Base-by-base conservation (phyloP, 1,284 basidiomycete genomes). In the Neolentinus lepideus region DNA sequence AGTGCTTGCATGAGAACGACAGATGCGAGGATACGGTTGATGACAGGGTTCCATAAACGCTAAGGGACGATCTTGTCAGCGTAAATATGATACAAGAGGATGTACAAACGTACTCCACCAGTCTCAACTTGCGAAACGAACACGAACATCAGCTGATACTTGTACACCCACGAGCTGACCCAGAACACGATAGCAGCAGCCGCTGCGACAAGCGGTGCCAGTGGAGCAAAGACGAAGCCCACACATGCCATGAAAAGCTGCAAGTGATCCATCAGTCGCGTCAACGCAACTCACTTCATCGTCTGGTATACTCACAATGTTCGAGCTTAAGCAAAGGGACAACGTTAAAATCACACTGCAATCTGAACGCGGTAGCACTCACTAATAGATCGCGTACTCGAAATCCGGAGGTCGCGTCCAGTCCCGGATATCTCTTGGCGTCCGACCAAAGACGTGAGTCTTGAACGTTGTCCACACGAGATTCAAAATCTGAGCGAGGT, bases 391-490 rank as follows among this genome's bases (percentile, higher is more conserved):
- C 11, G 91, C 81, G 72, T 90, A 98, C 64, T 95, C 87, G 67
- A 98, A 98, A 38, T 88, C 85, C 3, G 92, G 92, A 16, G 96
- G 96, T 67, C 95, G 90, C 4, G 96, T 98, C 87, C 92, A 95
- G 64, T 98, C 94, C 54, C 94, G 82, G 57, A 98, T 93, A 65
- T 98, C 94, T 62, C 97, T 84, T 48, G 95, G 96, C 0, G 97
- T 99, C 56, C 95, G 87, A n/a, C 94, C 93, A 65, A 98, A 91
- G 51, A 94, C 71, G 56, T 79, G 74, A 2, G 90, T 94, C 71
- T 91, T 90, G 71, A 98, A 76, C 33, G 87, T 94, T 21, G 94
- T 83, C 75, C 90, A 84, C 12, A 94, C 66, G 31, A 99, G 78
- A 66, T 97, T 96, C 71, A 98, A 71, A 55, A 98, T 84, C 70